Conservation (phyloP, 129 eudicot species). For the Escallonia rubra region DNA sequence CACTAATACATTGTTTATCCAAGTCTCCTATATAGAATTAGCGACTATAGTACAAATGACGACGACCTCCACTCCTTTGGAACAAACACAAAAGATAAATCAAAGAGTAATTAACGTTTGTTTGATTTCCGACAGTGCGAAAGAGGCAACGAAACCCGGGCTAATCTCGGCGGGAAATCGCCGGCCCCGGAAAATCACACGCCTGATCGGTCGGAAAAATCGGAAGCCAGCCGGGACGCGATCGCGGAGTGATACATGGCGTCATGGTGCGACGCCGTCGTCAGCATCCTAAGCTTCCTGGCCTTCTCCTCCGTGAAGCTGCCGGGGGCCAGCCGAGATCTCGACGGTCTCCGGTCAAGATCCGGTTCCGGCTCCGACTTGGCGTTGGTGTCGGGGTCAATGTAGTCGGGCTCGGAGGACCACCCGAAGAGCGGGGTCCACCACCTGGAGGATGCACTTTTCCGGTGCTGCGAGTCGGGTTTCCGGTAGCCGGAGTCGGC, state of each 20-base stretch:
- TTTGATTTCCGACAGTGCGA: no score
- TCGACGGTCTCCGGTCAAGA: conserved; percentile 15
- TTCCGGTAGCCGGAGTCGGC: conserved; percentile 14
- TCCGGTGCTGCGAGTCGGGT: conserved; percentile 8
- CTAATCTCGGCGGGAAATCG: background rate
- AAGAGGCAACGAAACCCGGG: no score
- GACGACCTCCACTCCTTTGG: no score
- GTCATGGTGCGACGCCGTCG: conserved; percentile 50
- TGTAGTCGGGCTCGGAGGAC: conserved; percentile 61
- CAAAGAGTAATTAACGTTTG: no score
- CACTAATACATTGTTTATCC: no score
- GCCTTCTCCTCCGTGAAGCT: conserved; percentile 76
- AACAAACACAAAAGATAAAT: no score
- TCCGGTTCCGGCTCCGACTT: conserved; percentile 12
- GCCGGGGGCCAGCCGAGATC: conserved; percentile 32
- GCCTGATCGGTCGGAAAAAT: conserved; percentile 35
- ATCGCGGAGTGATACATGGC: conserved; percentile 90
- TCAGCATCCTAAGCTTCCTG: conserved; percentile 59
- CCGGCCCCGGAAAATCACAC: conserved; percentile 5
- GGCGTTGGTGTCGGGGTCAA: conserved; percentile 23
- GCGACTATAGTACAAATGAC: no score
- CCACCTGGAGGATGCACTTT: conserved; percentile 41
- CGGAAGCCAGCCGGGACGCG: conserved; percentile 82
- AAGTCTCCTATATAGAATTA: no score
- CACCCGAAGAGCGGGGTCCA: conserved; percentile 78